Conservation (phyloP, 2,329 filamentous ascomycete genomes). For the Diaporthe capsici region DNA sequence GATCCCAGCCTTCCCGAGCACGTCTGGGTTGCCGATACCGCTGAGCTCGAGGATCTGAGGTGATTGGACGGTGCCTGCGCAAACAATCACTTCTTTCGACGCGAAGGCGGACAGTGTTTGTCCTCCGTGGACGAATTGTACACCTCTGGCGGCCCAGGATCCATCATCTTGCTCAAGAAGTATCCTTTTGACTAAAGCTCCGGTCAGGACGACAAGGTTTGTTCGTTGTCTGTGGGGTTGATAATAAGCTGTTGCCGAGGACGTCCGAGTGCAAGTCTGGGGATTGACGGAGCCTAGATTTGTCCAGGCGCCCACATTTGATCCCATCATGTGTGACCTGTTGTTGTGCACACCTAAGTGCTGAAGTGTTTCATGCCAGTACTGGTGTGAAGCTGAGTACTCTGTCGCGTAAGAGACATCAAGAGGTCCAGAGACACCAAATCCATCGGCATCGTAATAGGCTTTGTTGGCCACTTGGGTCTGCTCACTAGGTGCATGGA, state of each 20-base stretch:
- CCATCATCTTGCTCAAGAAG: slow-evolving; percentile 49
- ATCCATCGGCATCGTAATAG: slow-evolving; percentile 42
- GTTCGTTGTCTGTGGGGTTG: slow-evolving; percentile 55
- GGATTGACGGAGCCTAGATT: slow-evolving; percentile 59
- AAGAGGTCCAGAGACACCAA: no score
- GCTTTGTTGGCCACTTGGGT: not conserved
- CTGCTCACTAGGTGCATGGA: slow-evolving; percentile 34
- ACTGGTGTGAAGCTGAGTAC: slow-evolving; percentile 45
- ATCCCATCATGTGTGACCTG: slow-evolving; percentile 53
- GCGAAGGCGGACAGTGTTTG: slow-evolving; percentile 31
- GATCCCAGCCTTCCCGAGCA: slow-evolving; percentile 59
- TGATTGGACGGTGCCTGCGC: slow-evolving; percentile 69
- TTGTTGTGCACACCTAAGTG: slow-evolving; percentile 54
- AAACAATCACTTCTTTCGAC: slow-evolving; percentile 67
- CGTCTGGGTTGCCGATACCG: slow-evolving; percentile 66
- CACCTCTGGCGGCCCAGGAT: slow-evolving; percentile 46
- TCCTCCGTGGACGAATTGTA: slow-evolving; percentile 49
- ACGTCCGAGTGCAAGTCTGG: slow-evolving; percentile 52
- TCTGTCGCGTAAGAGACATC: slow-evolving; percentile 45
- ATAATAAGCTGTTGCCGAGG: slow-evolving; percentile 62
- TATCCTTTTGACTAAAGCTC: slow-evolving; percentile 57
- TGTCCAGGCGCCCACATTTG: slow-evolving; percentile 56
- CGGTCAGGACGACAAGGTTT: slow-evolving; percentile 59
- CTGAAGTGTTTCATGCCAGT: slow-evolving; percentile 54
- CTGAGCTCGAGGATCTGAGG: slow-evolving; percentile 73